phyloP scores from a whole-genome alignment of 306 rosid species.

The Fragaria vesca region DNA sequence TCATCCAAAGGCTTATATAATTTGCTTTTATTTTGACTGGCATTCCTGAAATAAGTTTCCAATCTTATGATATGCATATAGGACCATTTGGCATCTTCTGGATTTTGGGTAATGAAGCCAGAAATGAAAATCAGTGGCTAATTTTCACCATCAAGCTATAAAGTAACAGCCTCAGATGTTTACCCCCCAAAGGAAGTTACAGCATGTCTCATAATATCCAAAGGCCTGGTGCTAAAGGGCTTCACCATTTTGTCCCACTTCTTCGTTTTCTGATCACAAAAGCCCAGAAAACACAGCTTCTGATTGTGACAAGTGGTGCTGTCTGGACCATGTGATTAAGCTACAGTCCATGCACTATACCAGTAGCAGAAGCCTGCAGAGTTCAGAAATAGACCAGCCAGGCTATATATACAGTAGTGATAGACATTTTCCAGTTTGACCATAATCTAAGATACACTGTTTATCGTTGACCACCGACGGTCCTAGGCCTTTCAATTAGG shows the following conservation, averaged over 20 bases:
- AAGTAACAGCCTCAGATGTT: not conserved
- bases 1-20: not conserved
- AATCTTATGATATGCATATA: not conserved
- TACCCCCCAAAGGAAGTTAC: not conserved
- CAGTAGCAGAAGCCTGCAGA: slow-evolving; percentile 17
- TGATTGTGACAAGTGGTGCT: not conserved
- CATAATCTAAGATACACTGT: not conserved
- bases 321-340: not conserved
- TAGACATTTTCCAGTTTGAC: slow-evolving; percentile 1
- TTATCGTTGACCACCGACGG: slow-evolving; percentile 18
- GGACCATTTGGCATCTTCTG: not conserved
- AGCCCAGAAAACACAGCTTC: not conserved
- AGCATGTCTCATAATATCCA: not conserved
- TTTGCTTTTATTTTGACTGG: not conserved
- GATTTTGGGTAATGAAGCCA: not conserved
- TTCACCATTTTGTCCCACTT: not conserved
- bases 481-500: not conserved
- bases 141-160: not conserved
- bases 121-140: not conserved
- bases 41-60: not conserved
- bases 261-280: not conserved
- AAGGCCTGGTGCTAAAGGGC: not conserved
- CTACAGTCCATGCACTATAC: not conserved
- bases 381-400: not conserved
- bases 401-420: not conserved